Percentiles rank a stretch among this genome's conserved stretches.
Conservation (phyloP, 2,329 filamentous ascomycete species). For the Hymenoscyphus repandus region DNA sequence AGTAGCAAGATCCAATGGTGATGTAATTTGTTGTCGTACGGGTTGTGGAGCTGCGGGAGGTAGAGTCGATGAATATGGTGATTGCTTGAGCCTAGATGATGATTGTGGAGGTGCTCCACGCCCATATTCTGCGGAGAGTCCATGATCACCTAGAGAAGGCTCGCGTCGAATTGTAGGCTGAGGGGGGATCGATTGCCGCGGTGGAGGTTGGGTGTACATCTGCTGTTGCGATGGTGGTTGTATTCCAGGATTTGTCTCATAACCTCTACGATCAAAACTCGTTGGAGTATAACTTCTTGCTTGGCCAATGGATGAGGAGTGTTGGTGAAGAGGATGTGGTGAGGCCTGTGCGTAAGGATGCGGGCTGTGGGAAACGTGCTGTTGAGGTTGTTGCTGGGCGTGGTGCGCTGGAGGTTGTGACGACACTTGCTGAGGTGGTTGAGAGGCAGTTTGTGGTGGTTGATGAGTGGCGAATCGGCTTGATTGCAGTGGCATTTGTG, state of each 20-base stretch:
- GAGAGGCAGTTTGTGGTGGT: constrained; percentile 23
- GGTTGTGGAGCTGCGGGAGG: constrained; percentile 17
- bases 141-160: constrained; percentile 25
- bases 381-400: constrained; percentile 18
- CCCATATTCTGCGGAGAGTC: constrained; percentile 22
- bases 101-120: constrained; percentile 23
- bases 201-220: constrained; percentile 24
- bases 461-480: constrained; percentile 36
- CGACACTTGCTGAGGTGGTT: constrained; percentile 29
- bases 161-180: constrained; percentile 28
- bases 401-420: constrained; percentile 36
- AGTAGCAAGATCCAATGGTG: constrained; percentile 24
- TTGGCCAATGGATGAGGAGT: constrained; percentile 33
- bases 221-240: constrained; percentile 27
- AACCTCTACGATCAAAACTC: constrained; percentile 31
- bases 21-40: constrained; percentile 22
- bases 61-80: constrained; percentile 30
- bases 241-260: constrained; percentile 34
- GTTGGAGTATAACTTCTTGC: constrained; percentile 28
- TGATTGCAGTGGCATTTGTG: constrained; percentile 19
- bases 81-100: constrained; percentile 28
- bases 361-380: constrained; percentile 34
- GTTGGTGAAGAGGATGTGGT: constrained; percentile 43
- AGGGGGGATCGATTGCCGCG: constrained; percentile 24
- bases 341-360: constrained; percentile 46